Evolutionary conservation across 164 flowering plant genomes (phyloP), one percentile per base, ranked within the genome.

Genomic region (Vitis amurensis): DNA sequence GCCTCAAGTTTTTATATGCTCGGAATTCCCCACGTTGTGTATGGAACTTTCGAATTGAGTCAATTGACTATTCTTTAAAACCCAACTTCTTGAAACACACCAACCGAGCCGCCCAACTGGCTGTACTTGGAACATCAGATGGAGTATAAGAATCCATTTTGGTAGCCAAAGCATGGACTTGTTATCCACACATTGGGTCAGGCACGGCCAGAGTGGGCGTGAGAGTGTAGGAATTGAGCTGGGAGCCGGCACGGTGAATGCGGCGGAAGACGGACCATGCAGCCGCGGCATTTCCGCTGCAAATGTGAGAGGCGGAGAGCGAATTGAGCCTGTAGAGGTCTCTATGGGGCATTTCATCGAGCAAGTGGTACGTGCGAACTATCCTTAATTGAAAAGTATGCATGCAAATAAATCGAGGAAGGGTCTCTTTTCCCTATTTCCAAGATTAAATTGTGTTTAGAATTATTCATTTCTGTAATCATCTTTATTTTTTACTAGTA

Each of bases 101-200:
- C 64, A 60, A 78, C 69, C 1, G 86, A 83, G 16, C 79, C 80
- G 51, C 17, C 67, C 70, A 80, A 53, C 4, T 17, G 16, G 0
- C 84, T 83, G 48, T 72, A 71, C 68, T 87, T 84, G 50, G 84
- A 79, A 59, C 85, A 87, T 85, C 76, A 16, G 75, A 70, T 68
- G 75, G 81, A 0, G 77, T 51, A 2, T 72, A 77, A 0, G 76
- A 16, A 48, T 85, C 85, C 2, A 64, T 63, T 73, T 81, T 88
- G 14, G 80, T 72, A 76, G 81, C 75, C 58, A 83, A 48, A 2
- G 63, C 70, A 63, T 88, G 92, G 17, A 83, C 80, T 76, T 79
- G 89, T 57, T 29, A 59, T 30, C 88, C 92, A 10, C 66, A 67
- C 15, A 50, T 17, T 0, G 47, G 10, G n/a, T 71, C 60, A 1